Percentiles rank a stretch among this genome's conserved stretches.
phyloP scores from a whole-genome alignment of 805 yeast genomes.

The Candida glaebosa region DNA sequence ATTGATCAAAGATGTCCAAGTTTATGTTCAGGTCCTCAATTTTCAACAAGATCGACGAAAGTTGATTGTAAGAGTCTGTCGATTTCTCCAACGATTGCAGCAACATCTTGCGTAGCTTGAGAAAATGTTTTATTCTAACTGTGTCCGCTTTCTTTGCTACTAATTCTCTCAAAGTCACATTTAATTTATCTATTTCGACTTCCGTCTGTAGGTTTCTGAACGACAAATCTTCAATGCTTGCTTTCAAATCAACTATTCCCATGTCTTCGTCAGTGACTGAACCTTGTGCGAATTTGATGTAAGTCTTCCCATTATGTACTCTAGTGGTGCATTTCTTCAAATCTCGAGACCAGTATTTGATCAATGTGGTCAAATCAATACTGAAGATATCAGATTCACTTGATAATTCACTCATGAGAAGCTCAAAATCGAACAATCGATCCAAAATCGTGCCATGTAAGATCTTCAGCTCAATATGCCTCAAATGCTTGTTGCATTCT shows the following conservation, averaged over 20 bases:
- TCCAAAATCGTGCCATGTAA: conserved; percentile 15
- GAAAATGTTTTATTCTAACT: conserved; percentile 15
- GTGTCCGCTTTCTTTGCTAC: conserved; percentile 14
- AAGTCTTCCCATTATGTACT: conserved; percentile 12
- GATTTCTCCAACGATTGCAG: conserved; percentile 17
- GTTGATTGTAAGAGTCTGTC: conserved; percentile 15
- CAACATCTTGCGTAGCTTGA: conserved; percentile 14
- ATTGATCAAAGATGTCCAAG: conserved; percentile 19
- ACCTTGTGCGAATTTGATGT: conserved; percentile 19
- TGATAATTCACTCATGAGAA: conserved; percentile 10
- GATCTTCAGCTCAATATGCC: conserved; percentile 4
- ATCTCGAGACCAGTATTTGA: conserved; percentile 27
- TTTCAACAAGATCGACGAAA: conserved; percentile 23
- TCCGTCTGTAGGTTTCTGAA: conserved; percentile 17
- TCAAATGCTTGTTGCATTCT: conserved; percentile 6
- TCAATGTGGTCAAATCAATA: conserved; percentile 24
- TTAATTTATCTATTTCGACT: conserved; percentile 14
- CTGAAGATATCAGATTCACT: conserved; percentile 11
- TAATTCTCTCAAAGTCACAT: conserved; percentile 14
- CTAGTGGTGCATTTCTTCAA: conserved; percentile 8
- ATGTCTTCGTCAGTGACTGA: conserved; percentile 27
- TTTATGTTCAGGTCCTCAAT: conserved; percentile 36
- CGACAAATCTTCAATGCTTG: conserved; percentile 12
- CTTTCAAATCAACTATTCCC: conserved; percentile 25
- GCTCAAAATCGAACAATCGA: conserved; percentile 12